Conservation (phyloP, 441 rosid genomes). For the Populus tomentosa region DNA sequence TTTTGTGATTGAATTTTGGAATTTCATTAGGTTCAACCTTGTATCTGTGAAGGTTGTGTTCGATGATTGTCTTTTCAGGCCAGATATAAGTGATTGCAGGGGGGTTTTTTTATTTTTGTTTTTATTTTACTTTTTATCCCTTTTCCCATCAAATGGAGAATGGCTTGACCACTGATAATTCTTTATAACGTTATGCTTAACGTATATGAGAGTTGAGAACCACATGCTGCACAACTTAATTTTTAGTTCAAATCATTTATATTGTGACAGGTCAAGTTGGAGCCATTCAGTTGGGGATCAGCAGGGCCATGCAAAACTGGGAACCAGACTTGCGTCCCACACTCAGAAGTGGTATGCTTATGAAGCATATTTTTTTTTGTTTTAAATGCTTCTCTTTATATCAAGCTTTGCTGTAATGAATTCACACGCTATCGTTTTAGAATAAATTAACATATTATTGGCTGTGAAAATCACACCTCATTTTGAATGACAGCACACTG, state of each 20-base stretch:
- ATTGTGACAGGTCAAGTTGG: constrained; percentile 85
- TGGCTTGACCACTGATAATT: too few relatives aligned
- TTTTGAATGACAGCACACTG: neutral
- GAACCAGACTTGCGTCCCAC: constrained; percentile 85
- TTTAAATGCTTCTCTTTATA: neutral
- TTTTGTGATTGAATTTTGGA: neutral
- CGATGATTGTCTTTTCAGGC: neutral
- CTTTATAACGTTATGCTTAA: too few relatives aligned
- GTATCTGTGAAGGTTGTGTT: neutral
- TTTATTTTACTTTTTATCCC: too few relatives aligned
- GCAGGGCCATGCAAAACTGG: constrained; percentile 93
- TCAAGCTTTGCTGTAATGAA: neutral
- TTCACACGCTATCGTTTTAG: neutral
- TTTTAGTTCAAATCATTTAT: constrained; percentile 2
- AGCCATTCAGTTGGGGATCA: constrained; percentile 83
- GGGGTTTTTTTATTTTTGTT: too few relatives aligned
- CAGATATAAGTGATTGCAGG: neutral
- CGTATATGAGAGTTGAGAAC: neutral
- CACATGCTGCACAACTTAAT: neutral
- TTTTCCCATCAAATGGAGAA: too few relatives aligned
- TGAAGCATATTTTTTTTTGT: neutral
- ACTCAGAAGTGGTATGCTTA: constrained; percentile 61
- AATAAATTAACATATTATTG: neutral
- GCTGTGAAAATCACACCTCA: neutral
- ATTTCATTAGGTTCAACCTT: neutral